phyloP scores from a whole-genome alignment of 768 basidiomycete genomes.

The Pleurotus tuoliensis region DNA sequence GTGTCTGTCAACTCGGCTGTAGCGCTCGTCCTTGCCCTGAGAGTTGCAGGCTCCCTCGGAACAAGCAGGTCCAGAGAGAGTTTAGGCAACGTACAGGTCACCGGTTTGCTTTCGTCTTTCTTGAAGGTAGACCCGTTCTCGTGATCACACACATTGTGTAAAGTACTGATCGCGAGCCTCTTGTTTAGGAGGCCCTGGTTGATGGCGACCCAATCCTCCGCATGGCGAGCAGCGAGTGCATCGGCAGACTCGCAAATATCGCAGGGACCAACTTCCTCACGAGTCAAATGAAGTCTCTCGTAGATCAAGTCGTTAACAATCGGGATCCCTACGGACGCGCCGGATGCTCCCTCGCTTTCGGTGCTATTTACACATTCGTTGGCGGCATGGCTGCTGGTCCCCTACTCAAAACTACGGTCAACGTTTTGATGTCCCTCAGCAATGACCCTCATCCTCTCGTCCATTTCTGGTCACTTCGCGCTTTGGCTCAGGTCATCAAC shows the following conservation, averaged over 20 bases:
- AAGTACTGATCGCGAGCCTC: background rate
- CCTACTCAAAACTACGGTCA: conserved; percentile 91
- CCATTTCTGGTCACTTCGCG: conserved; percentile 88
- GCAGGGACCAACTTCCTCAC: conserved; percentile 84
- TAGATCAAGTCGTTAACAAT: conserved; percentile 92
- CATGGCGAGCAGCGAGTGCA: conserved; percentile 77
- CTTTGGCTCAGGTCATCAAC: conserved; percentile 83
- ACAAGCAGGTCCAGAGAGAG: conserved; percentile 44
- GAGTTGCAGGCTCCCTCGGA: background rate
- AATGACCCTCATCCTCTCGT: conserved; percentile 97
- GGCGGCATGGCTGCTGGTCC: conserved; percentile 95
- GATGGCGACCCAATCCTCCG: conserved; percentile 79
- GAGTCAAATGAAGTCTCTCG: conserved; percentile 82
- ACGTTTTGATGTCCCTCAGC: conserved; percentile 90
- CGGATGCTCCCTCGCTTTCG: conserved; percentile 90
- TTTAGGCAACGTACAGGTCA: conserved; percentile 62
- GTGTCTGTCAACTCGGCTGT: conserved; percentile 76
- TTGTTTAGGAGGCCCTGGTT: conserved; percentile 66
- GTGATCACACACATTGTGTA: no score
- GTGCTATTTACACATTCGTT: conserved; percentile 86
- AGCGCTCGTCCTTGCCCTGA: conserved; percentile 66
- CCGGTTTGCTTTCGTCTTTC: conserved; percentile 59
- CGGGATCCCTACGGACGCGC: conserved; percentile 90
- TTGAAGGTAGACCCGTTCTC: conserved; percentile 55
- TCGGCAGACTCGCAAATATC: conserved; percentile 82